A percentile compares a stretch with the other conserved stretches of the same genome.
phyloP scores from a whole-genome alignment of 2,329 filamentous ascomycete species.

The Rutstroemia sp. region DNA sequence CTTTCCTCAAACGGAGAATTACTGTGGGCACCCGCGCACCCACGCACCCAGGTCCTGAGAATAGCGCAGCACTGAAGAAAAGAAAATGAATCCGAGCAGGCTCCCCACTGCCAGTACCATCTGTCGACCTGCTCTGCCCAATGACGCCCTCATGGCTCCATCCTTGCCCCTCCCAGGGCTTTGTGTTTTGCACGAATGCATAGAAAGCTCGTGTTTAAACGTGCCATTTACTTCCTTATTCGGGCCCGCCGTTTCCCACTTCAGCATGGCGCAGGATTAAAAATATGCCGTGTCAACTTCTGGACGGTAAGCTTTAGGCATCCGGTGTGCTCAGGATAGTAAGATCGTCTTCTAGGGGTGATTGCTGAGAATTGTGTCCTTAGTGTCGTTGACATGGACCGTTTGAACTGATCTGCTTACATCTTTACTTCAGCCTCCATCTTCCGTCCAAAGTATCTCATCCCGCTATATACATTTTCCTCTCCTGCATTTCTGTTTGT shows the following conservation, averaged over 20 bases:
- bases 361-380: slow-evolving; percentile 6
- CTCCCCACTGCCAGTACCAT: background rate
- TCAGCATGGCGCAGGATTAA: background rate
- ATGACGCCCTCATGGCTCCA: slow-evolving; percentile 1
- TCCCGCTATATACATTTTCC: background rate
- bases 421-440: slow-evolving; percentile 8
- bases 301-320: slow-evolving; percentile 8
- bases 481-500: background rate
- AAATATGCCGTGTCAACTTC: slow-evolving; percentile 5
- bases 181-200: background rate
- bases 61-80: background rate
- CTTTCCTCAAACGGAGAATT: background rate
- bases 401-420: background rate
- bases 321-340: slow-evolving; percentile 3
- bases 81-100: background rate
- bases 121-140: background rate
- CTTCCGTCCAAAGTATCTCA: slow-evolving; percentile 2
- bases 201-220: background rate
- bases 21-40: background rate
- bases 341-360: slow-evolving; percentile 10
- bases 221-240: slow-evolving; percentile 7
- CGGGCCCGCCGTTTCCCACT: background rate
- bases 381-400: background rate
- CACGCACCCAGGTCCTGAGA: background rate
- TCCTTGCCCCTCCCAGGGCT: slow-evolving; percentile 7